Evolutionary conservation across 306 rosid species (phyloP), one percentile per base, ranked within the genome.

Genomic region (Castanospermum australe): DNA sequence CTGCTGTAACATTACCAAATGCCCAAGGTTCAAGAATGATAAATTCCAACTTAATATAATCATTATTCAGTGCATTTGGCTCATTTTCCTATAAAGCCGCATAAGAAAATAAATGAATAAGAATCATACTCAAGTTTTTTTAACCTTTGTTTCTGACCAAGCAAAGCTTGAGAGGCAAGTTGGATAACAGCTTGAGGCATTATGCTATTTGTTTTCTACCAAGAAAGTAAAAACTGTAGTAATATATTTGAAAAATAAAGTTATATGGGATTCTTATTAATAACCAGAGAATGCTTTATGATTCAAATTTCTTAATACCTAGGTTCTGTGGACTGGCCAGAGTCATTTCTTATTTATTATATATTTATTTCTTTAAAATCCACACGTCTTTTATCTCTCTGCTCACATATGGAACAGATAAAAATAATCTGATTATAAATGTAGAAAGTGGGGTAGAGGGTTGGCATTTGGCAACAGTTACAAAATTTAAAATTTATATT

Each of bases 1-100:
- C 97, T 93, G 90, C 77, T 28, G 59, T n/a, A 39, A 24, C 75
- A 30, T 39, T 70, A 36, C 56, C 86, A 51, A 57, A 79, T 59
- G 18, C 76, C 67, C 61, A 45, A 67, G 52, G 70, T 74, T 78
- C 77, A 75, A 54, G 76, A 70, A 74, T 54, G 65, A 68, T 75
- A 54, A 35, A 36, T 52, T 75, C 44, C 69, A 63, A 75, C 20
- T 39, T 70, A 56, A 14, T 69, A 33, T 67, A 30, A 67, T 39
- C 22, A 39, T 56, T 47, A 22, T 75, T 70, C 54, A 41, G 54
- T 12, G 36, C 45, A 62, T 30, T 41, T 63, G 44, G 22, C 39
- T 39, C 30, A 38, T 45, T 69, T 14, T 32, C 51, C 13, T 13
- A 4, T 50, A 45, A 66, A 66, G 64, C 73, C 11, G n/a, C 73